A percentile compares a stretch with the other conserved stretches of the same genome.
These are phyloP conservation scores for Elsinoe perseae DNA, from an alignment of 2,329 filamentous ascomycete genomes.

Conservation along the genomic window DNA sequence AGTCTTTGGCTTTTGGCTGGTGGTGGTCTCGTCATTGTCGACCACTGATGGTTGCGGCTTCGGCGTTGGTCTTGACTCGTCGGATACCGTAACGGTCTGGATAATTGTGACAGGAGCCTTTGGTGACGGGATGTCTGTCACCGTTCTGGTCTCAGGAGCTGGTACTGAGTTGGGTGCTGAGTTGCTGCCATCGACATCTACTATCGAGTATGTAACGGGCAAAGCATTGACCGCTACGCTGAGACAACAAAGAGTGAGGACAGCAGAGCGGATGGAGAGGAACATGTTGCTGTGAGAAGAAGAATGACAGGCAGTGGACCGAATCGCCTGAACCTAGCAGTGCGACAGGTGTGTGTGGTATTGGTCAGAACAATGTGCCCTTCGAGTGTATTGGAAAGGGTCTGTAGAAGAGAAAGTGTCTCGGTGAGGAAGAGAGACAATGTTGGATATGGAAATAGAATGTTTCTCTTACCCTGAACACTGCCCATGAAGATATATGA, in stretches of 20 bases:
- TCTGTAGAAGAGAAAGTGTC: neutral
- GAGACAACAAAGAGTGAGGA: slow-evolving; percentile 11
- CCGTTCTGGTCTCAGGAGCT: slow-evolving; percentile 5
- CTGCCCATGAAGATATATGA: slow-evolving; percentile 5
- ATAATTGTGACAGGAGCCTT: slow-evolving; percentile 8
- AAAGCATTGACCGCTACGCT: neutral
- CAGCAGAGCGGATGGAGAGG: slow-evolving; percentile 3
- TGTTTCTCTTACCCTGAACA: slow-evolving; percentile 10
- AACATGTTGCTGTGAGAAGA: neutral
- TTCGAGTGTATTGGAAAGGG: neutral
- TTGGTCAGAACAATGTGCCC: neutral
- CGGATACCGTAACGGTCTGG: slow-evolving; percentile 9
- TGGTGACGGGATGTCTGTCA: neutral
- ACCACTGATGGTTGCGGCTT: neutral
- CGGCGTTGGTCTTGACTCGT: neutral
- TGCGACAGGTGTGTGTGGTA: neutral
- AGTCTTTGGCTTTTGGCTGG: neutral
- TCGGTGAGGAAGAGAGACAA: neutral
- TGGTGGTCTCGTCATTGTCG: neutral
- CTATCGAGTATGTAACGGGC: slow-evolving; percentile 16
- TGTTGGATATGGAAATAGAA: slow-evolving; percentile 11
- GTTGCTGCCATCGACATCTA: slow-evolving; percentile 16
- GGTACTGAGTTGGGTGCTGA: slow-evolving; percentile 2
- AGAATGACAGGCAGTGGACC: neutral
- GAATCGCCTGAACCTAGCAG: neutral